Evolutionary conservation across 495 filamentous ascomycete species (phyloP), one percentile per base, ranked within the genome.

Genomic region (Xylaria scruposa): DNA sequence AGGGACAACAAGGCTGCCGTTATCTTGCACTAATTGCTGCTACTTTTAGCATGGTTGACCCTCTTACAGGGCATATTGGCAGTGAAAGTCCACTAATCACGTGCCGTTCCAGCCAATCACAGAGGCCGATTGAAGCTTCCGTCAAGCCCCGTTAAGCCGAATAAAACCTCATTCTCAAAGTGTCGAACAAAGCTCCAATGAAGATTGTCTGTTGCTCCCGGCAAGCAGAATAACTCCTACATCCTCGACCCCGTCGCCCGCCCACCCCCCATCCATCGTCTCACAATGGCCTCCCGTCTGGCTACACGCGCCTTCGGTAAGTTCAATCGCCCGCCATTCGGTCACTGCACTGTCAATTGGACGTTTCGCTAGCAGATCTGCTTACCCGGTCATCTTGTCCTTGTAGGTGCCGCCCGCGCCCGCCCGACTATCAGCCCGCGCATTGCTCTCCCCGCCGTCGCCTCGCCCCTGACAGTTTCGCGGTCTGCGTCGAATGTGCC

Each of bases 281-380:
- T 82, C 88, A 91, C 88, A 92, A 97, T 98, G 95, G 94, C 94
- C 88, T 96, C 94, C 82, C 93, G 94, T 87, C 86, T 98, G 84
- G 93, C 92, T 89, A 93, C 91, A 89, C 93, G 88, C 88, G 93
- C 93, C 85, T 84, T 94, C 84, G 93, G 94, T 97, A 90, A 85
- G 94, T 88, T 67, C 15, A 4, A 9, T 10, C n/a, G 19, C 62
- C 21, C 5, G 17, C 2, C 29, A 13, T 17, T 51, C 68, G 58
- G 15, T 26, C 26, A 24, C n/a, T 42, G 40, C 31, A 31, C 24
- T 21, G 24, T 56, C 71, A 71, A 73, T 78, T 77, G 74, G 56
- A 56, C 44, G 59, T 73, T 44, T 10, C 36, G 21, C 51, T 33
- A 9, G 61, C 21, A 63, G 68, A 29, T 36, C 21, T 67, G 56